Evolutionary conservation across 2,329 filamentous ascomycete species (phyloP).

Genomic region (Thielaviopsis musarum): DNA sequence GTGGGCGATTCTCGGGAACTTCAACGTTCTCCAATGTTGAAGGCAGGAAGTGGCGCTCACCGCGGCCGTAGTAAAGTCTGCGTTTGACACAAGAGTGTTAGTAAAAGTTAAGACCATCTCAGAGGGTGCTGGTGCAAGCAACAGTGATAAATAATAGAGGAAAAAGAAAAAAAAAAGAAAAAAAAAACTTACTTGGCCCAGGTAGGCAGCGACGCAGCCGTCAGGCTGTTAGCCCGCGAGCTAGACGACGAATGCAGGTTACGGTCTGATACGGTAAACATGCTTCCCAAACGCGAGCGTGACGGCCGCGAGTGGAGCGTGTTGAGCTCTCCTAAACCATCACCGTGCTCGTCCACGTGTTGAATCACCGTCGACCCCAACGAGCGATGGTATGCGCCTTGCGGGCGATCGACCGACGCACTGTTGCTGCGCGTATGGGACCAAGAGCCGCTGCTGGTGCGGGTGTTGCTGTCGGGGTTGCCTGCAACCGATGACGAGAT

Average conservation of each 20-base stretch:
- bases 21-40: conserved; percentile 30
- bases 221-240: conserved; percentile 30
- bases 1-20: conserved; percentile 29
- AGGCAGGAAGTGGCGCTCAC: conserved; percentile 38
- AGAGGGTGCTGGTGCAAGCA: background rate
- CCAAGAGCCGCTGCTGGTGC: conserved; percentile 14
- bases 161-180: background rate
- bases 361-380: conserved; percentile 21
- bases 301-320: conserved; percentile 36
- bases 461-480: conserved; percentile 5
- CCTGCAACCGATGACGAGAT: conserved; percentile 36
- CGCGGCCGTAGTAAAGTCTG: conserved; percentile 54
- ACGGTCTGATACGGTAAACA: conserved; percentile 35
- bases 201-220: conserved; percentile 28
- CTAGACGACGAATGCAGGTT: conserved; percentile 36
- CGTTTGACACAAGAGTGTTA: background rate
- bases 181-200: conserved; percentile 32
- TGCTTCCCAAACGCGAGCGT: conserved; percentile 30
- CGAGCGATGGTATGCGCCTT: conserved; percentile 25
- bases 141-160: background rate
- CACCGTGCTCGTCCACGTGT: conserved; percentile 46
- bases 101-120: background rate
- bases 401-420: conserved; percentile 33
- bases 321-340: conserved; percentile 44
- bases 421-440: conserved; percentile 25